Evolutionary conservation across 768 basidiomycete species (phyloP).

Genomic region (Pleurotus platypus): DNA sequence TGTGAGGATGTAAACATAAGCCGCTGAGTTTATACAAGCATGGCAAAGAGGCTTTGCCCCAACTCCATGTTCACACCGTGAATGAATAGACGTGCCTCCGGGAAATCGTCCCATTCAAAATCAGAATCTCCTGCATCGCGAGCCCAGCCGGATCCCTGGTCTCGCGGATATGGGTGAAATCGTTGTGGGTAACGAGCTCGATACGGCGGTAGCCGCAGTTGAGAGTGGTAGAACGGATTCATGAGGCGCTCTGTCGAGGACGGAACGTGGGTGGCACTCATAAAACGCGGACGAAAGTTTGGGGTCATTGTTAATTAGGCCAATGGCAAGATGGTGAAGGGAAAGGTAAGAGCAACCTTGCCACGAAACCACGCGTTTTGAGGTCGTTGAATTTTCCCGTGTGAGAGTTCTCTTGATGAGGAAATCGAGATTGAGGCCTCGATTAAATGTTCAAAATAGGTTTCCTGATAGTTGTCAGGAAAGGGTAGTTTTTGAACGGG

Average conservation of each 20-base stretch:
- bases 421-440: background rate
- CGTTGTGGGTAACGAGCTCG: background rate
- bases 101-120: too few relatives aligned
- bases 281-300: background rate
- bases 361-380: background rate
- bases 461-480: background rate
- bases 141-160: too few relatives aligned
- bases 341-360: background rate
- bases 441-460: background rate
- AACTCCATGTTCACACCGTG: too few relatives aligned
- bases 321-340: background rate
- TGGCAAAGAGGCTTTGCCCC: too few relatives aligned
- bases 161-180: background rate
- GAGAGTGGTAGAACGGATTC: background rate
- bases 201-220: background rate
- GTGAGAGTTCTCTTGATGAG: too few relatives aligned
- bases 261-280: background rate
- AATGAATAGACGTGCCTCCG: too few relatives aligned
- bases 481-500: too few relatives aligned
- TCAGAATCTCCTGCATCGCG: too few relatives aligned
- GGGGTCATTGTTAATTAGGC: background rate
- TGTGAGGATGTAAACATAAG: too few relatives aligned
- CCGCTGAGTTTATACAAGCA: too few relatives aligned
- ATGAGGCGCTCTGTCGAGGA: background rate
- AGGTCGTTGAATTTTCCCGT: too few relatives aligned